phyloP scores from a whole-genome alignment of 371 early-diverging fungal species.

The Phascolomyces articulosus region DNA sequence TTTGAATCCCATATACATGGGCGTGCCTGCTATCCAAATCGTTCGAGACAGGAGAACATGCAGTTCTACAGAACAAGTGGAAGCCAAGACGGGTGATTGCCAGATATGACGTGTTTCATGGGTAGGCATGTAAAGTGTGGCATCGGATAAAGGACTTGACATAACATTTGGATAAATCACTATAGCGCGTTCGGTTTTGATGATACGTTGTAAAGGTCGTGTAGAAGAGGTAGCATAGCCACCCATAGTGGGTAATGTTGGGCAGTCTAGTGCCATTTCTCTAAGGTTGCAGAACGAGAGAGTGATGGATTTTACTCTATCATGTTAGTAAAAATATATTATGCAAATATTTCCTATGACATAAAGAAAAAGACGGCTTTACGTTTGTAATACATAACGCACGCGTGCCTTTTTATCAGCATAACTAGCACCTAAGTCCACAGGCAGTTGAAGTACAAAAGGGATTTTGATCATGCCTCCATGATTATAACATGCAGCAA shows the following conservation, averaged over 20 bases:
- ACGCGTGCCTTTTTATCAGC: conserved; percentile 30
- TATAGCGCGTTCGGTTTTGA: conserved; percentile 1
- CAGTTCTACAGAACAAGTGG: conserved; percentile 14
- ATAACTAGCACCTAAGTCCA: conserved; percentile 25
- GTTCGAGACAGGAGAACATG: conserved; percentile 21
- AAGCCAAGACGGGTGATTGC: conserved; percentile 7
- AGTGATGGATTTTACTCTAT: too few relatives aligned
- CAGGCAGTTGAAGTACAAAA: conserved; percentile 19
- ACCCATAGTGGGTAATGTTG: not conserved
- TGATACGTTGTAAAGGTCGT: not conserved
- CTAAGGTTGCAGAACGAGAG: too few relatives aligned
- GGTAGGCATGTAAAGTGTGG: conserved; percentile 17
- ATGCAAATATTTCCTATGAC: too few relatives aligned
- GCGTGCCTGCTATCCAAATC: conserved; percentile 38
- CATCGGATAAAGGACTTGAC: conserved; percentile 10
- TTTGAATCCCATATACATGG: conserved; percentile 30
- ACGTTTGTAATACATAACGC: conserved; percentile 32
- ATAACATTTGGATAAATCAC: conserved; percentile 20
- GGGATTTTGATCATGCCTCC: conserved; percentile 11
- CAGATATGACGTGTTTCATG: conserved; percentile 18
- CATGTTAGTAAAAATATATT: not conserved
- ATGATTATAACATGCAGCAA: conserved; percentile 4
- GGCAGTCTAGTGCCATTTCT: not conserved
- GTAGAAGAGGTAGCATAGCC: not conserved
- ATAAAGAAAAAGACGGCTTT: conserved; percentile 1